Evolutionary conservation across 2,329 filamentous ascomycete species (phyloP), one percentile per base, ranked within the genome.

Genomic region (Colletotrichum sojae): DNA sequence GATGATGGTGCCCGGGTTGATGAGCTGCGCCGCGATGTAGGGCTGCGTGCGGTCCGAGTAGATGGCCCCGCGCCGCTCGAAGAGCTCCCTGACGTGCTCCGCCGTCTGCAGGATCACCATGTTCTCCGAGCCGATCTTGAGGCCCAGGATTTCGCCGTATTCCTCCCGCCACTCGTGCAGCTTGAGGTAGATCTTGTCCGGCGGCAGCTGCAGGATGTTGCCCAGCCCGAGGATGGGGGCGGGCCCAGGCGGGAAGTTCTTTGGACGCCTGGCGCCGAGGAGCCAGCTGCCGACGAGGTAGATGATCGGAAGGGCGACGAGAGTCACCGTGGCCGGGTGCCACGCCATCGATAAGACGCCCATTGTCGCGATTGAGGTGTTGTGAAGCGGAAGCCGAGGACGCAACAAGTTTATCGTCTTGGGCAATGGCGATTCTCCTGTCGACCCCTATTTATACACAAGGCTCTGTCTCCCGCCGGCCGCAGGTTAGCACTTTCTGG

Each of bases 31-130:
- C 15, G 73, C 64, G 52, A 79, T 72, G 54, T 76, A 73, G 55
- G 75, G 73, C 63, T 74, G 70, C 2, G 80, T 76, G 3, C 81
- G 73, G 2, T 80, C 79, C n/a, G 80, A 80, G 69, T 83, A 83
- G 39, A 79, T 76, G 45, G 60, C 71, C 0, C 79, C 76, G 51
- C 78, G 77, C 64, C 78, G 79, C 27, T 82, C 81, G 20, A 81
- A 75, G 12, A 83, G 73, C 39, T 81, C 79, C 51, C 76, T 75
- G 6, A 78, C 78, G 10, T 77, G 74, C 15, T 76, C 71, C 0
- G 75, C 75, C 25, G 74, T 77, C 18, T 78, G 76, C 2, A 82
- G 73, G 6, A 82, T 71, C 8, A 83, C 78, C 13, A 80, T 66
- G 36, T 78, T 78, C 10, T 72, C 70, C 0, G 73, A 70, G 0